phyloP scores from a whole-genome alignment of 257 asterid genomes.

The Craterostigma plantagineum region DNA sequence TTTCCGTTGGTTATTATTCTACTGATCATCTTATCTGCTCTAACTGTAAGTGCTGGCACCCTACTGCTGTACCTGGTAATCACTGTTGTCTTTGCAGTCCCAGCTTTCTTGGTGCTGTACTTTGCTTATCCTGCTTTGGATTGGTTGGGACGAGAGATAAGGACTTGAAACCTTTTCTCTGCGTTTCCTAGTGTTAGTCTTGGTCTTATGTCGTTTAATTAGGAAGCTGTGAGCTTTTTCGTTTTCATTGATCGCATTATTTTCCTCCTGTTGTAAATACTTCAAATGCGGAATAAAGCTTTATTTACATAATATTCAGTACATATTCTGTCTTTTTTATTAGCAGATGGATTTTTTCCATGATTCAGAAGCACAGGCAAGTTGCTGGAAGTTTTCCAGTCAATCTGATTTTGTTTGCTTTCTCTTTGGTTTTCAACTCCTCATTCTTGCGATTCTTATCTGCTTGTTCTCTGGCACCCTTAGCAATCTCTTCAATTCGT shows the following conservation, averaged over 20 bases:
- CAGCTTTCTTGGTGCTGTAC: slow-evolving; percentile 70
- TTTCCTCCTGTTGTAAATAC: slow-evolving; percentile 54
- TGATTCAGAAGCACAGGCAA: slow-evolving; percentile 44
- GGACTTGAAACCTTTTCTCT: slow-evolving; percentile 20
- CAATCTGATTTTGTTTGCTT: slow-evolving; percentile 47
- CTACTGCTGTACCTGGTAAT: slow-evolving; percentile 62
- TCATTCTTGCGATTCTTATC: slow-evolving; percentile 15
- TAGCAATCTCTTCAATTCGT: slow-evolving; percentile 22
- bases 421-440: slow-evolving; percentile 26
- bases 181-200: too few species aligned
- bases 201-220: slow-evolving; percentile 3
- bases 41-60: slow-evolving; percentile 84
- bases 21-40: slow-evolving; percentile 49
- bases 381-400: slow-evolving; percentile 63
- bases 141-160: slow-evolving; percentile 87
- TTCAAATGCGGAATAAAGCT: slow-evolving; percentile 38
- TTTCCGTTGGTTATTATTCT: slow-evolving; percentile 71
- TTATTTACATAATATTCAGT: slow-evolving; percentile 6
- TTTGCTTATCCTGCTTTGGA: slow-evolving; percentile 90
- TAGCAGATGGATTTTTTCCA: slow-evolving; percentile 4
- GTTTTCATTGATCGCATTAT: slow-evolving; percentile 80
- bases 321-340: not conserved
- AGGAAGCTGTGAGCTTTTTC: slow-evolving; percentile 21
- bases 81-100: slow-evolving; percentile 62
- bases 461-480: slow-evolving; percentile 21